Evolutionary conservation across 352 stramenopile species (phyloP).

Genomic region (Phytophthora syringae): DNA sequence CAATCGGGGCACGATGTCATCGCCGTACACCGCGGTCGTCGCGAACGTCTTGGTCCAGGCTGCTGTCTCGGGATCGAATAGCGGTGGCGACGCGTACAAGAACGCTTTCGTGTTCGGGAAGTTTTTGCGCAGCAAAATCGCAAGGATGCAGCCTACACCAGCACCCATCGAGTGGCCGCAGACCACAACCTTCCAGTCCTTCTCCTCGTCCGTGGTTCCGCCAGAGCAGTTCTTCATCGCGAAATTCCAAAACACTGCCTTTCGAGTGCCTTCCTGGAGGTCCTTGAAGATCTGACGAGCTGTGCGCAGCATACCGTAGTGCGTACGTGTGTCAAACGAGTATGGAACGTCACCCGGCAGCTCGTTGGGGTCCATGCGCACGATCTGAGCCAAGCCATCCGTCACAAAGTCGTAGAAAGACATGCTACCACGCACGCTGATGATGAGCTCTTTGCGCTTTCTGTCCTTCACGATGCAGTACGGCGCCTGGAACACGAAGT

Average conservation of each 20-base stretch:
- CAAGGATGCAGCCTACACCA: constrained; percentile 75
- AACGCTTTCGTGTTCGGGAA: constrained; percentile 67
- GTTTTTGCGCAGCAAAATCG: constrained; percentile 62
- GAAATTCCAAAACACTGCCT: constrained; percentile 76
- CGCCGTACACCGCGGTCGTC: constrained; percentile 73
- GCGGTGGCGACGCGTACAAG: constrained; percentile 67
- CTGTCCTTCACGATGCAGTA: constrained; percentile 81
- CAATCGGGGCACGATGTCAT: constrained; percentile 74
- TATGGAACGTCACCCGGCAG: constrained; percentile 61
- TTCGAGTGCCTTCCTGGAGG: constrained; percentile 62
- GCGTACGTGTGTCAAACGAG: constrained; percentile 52
- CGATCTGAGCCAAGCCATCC: constrained; percentile 70
- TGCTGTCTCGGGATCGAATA: constrained; percentile 69
- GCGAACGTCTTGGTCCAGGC: constrained; percentile 69
- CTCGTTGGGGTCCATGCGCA: constrained; percentile 63
- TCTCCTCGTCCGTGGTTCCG: constrained; percentile 13
- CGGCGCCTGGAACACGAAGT: constrained; percentile 78
- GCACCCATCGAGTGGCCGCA: constrained; percentile 86
- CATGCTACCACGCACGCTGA: constrained; percentile 76
- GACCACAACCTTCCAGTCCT: constrained; percentile 75
- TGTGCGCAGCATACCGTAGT: constrained; percentile 79
- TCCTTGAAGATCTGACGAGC: constrained; percentile 66
- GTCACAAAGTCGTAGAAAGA: constrained; percentile 86
- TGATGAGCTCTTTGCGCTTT: constrained; percentile 68
- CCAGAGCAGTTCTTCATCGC: constrained; percentile 52